Evolutionary conservation across 139 green algal species (phyloP), one percentile per base, ranked within the genome.

Genomic region (Raphidocelis subcapitata): DNA sequence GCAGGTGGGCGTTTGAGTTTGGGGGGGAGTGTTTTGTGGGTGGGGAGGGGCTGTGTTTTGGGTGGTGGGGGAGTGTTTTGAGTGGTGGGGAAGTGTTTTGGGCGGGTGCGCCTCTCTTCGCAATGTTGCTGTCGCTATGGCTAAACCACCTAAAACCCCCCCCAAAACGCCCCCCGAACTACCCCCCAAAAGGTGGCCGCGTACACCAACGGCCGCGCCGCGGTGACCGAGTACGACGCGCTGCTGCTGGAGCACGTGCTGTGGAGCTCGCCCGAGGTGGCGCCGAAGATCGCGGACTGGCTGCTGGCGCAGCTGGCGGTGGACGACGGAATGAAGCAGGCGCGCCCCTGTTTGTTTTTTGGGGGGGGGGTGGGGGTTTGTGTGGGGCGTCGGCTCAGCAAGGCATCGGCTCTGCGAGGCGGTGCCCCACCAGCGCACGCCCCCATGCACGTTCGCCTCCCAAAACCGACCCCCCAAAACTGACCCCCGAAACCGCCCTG

Each of bases 201-300:
- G 2, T 97, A 92, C 81, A 90, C 87, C 49, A 89, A 91, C 67
- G 90, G 91, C 2, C 79, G 89, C 49, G 69, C 71, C 15, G 62
- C 31, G 3, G 88, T 97, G 21, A 88, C 70, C 3, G 73, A 90
- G 74, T 88, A 90, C 55, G 93, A 98, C 82, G 89, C 79, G 49
- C 85, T 98, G 69, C 87, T 98, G 81, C 84, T 98, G 73, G 85
- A 94, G 80, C 90, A 97, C 81, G 77, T 96, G 36, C 80, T 98
- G 74, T 96, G 93, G 91, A 81, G 93, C 79, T 75, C 76, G 52
- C 89, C 91, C 2, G 89, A 94, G 29, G 83, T 96, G 69, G 73
- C 76, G 5, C 79, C 89, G 26, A 84, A 83, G 63, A 92, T 98
- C 28, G 67, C 80, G 23, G 91, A 97, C 61, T 98, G 83, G 82